Evolutionary conservation across 1,139 yeast species (phyloP), one percentile per base, ranked within the genome.

Genomic region (Ashbya aceris): DNA sequence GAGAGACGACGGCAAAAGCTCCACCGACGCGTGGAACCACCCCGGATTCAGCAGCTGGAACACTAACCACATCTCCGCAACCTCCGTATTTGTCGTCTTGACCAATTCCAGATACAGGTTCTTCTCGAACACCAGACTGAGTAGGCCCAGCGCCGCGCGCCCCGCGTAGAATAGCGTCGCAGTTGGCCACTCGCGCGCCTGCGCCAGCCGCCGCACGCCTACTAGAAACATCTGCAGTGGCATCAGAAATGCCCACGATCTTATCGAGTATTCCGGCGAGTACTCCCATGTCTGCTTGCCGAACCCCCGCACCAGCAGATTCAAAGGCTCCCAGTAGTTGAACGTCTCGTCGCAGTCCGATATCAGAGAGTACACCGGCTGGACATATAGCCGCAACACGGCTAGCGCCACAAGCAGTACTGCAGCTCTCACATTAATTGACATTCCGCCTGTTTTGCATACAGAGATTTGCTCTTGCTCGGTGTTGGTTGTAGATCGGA

Each of bases 241-340:
- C 2, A 77, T 41, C 33, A 83, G 58, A 53, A 83, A 87, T 0
- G 83, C 73, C 77, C 94, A 89, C 7, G 95, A 84, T 49, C 97
- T 67, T 41, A 89, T 86, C 13, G 95, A 87, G 56, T 76, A 86
- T 43, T 74, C 84, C 0, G 97, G 96, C 1, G 96, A 85, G 60
- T 89, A 89, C 57, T 89, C 97, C 97, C 96, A 89, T 0, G 97
- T 89, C 61, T 87, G 87, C 52, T 86, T 83, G 2, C 97, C 98
- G 60, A 84, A 86, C 2, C 82, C 83, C 50, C 95, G 74, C 2
- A 82, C 65, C 31, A 89, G 55, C 42, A 83, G 70, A 58, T 89
- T 91, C 45, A 89, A 68, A 0, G 98, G 96, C 52, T 89, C 98
- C 91, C 89, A 87, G 64, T 85, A 89, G 56, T 89, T 89, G 71